Percentiles rank a stretch among this genome's conserved stretches.
These are phyloP conservation scores for Adansonia madagascariensis DNA, from an alignment of 441 rosid genomes.

Conservation along the genomic window DNA sequence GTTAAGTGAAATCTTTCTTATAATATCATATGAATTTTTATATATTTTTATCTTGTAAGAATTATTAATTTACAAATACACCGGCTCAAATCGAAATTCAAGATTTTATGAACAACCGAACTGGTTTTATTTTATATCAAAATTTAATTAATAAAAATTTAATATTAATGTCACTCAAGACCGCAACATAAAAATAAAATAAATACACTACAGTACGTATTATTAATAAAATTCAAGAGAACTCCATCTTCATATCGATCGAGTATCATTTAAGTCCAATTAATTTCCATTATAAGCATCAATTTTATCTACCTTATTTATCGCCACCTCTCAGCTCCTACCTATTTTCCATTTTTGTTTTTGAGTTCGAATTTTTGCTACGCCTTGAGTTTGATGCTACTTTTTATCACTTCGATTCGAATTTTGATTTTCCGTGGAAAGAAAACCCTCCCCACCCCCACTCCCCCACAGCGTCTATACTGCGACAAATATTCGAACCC, in stretches of 20 bases:
- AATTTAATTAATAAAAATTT: too few relatives aligned
- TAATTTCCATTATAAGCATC: background rate
- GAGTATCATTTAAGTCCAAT: background rate
- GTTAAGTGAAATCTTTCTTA: too few relatives aligned
- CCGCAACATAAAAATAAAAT: background rate
- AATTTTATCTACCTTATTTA: constrained; percentile 11
- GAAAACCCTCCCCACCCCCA: background rate
- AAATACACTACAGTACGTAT: background rate
- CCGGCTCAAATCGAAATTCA: too few relatives aligned
- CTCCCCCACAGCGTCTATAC: constrained; percentile 33
- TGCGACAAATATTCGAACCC: constrained; percentile 33
- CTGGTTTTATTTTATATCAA: too few relatives aligned
- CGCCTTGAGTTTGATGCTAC: background rate
- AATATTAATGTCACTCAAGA: background rate
- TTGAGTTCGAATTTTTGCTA: background rate
- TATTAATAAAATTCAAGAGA: background rate
- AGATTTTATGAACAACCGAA: too few relatives aligned
- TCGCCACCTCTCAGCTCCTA: background rate
- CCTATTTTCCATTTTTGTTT: background rate
- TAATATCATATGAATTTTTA: too few relatives aligned
- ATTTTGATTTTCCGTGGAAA: constrained; percentile 31
- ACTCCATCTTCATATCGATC: background rate
- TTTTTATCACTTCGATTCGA: background rate
- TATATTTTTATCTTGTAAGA: too few relatives aligned
- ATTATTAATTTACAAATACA: too few relatives aligned